Conservation (phyloP, 495 filamentous ascomycete species). For the Neurospora discreta region DNA sequence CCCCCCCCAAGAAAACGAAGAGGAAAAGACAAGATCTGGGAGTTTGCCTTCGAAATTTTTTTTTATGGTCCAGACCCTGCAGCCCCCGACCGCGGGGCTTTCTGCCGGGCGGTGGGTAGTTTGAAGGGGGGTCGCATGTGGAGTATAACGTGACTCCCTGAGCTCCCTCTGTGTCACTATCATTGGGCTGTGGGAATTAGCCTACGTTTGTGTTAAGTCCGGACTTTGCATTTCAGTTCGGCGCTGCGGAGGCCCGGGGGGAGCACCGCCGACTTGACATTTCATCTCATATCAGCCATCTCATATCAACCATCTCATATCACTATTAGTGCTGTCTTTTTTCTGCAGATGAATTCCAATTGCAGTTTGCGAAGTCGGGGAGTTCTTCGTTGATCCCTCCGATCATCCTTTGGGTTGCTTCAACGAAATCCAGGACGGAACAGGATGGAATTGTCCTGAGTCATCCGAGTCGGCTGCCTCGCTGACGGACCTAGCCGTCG, state of each 20-base stretch:
- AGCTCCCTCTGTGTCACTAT: neutral
- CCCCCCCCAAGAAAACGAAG: constrained; percentile 22
- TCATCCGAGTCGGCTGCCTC: neutral
- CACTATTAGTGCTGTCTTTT: neutral
- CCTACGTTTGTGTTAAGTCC: neutral
- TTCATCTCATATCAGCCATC: neutral
- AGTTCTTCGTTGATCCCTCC: neutral
- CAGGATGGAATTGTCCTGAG: neutral
- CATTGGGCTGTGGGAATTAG: neutral
- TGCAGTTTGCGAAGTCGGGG: neutral
- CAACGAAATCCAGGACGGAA: neutral
- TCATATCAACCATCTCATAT: neutral
- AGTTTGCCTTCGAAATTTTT: constrained; percentile 13
- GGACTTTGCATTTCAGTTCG: neutral
- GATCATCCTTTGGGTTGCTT: neutral
- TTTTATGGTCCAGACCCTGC: constrained; percentile 11
- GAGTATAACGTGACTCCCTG: neutral
- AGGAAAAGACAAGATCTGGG: constrained; percentile 13
- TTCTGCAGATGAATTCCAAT: neutral
- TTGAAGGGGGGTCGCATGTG: constrained; percentile 2
- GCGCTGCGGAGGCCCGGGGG: neutral
- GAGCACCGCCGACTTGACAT: neutral
- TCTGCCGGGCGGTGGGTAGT: constrained; percentile 12
- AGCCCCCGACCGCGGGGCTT: constrained; percentile 13
- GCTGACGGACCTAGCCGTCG: neutral